Conservation (phyloP, 768 basidiomycete genomes). For the Xerocomellus dryophilus region DNA sequence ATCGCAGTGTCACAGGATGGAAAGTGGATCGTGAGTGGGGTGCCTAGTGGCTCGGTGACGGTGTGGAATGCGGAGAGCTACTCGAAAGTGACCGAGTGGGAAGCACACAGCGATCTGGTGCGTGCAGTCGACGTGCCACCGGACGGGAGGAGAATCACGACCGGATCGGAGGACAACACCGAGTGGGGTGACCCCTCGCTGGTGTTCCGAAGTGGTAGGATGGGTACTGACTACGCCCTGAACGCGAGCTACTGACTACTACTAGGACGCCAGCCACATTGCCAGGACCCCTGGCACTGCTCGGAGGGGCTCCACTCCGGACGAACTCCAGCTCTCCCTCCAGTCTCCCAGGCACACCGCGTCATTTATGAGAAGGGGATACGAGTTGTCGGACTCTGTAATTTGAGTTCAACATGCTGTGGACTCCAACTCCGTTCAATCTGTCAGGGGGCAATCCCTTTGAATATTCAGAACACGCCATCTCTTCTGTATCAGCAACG, state of each 20-base stretch:
- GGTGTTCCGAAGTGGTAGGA: no score
- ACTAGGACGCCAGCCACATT: no score
- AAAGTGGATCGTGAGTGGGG: background rate
- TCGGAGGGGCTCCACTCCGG: no score
- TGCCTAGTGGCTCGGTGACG: background rate
- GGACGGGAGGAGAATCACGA: background rate
- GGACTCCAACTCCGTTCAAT: background rate
- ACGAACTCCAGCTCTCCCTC: no score
- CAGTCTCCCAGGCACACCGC: no score
- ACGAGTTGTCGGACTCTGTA: no score
- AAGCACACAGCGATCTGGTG: background rate
- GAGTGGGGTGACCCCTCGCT: no score
- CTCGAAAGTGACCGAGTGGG: background rate
- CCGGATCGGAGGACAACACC: background rate
- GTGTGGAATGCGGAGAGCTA: conserved; percentile 4
- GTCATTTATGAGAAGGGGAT: no score
- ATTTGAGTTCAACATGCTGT: no score
- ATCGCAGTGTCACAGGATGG: background rate
- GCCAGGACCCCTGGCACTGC: no score
- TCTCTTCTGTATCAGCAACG: background rate
- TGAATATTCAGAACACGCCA: background rate
- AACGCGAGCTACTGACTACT: no score
- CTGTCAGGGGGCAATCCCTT: background rate
- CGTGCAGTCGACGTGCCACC: conserved; percentile 1
- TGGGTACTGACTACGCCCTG: no score